phyloP scores from a whole-genome alignment of 208 protist species.

The Leishmania turanica region DNA sequence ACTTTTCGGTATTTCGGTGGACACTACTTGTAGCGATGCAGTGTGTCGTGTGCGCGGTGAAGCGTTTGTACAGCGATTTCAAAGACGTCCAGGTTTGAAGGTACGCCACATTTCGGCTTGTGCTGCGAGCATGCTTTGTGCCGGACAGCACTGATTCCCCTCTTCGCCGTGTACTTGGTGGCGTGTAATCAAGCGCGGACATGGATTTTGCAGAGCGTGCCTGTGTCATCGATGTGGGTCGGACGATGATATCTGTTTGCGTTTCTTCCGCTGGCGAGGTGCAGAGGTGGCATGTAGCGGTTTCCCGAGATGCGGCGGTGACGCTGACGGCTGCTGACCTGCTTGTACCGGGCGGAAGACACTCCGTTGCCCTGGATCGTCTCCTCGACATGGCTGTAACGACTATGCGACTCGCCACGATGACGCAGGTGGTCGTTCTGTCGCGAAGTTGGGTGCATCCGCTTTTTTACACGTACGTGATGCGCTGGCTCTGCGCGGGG shows the following conservation, averaged over 20 bases:
- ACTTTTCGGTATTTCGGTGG: too few relatives aligned
- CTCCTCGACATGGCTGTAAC: not conserved
- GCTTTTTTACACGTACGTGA: conserved; percentile 10
- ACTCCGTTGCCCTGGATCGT: not conserved
- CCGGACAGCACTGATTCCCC: not conserved
- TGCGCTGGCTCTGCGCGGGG: conserved; percentile 14
- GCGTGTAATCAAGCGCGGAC: not conserved
- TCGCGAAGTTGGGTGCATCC: not conserved
- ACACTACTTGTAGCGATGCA: too few relatives aligned
- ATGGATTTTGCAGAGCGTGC: not conserved
- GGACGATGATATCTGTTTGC: not conserved
- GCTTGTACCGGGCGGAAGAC: not conserved
- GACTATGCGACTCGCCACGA: not conserved
- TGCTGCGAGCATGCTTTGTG: too few relatives aligned
- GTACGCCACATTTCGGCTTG: not conserved
- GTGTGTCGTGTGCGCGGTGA: too few relatives aligned
- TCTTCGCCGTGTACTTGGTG: too few relatives aligned
- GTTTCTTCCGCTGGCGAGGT: not conserved
- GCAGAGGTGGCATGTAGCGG: not conserved
- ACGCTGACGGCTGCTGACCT: not conserved
- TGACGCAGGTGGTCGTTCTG: not conserved
- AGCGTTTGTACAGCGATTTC: not conserved
- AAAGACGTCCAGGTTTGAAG: not conserved
- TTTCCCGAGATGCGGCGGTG: not conserved
- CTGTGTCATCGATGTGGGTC: not conserved